phyloP scores from a whole-genome alignment of 1,284 basidiomycete species.

The Malassezia japonica region DNA sequence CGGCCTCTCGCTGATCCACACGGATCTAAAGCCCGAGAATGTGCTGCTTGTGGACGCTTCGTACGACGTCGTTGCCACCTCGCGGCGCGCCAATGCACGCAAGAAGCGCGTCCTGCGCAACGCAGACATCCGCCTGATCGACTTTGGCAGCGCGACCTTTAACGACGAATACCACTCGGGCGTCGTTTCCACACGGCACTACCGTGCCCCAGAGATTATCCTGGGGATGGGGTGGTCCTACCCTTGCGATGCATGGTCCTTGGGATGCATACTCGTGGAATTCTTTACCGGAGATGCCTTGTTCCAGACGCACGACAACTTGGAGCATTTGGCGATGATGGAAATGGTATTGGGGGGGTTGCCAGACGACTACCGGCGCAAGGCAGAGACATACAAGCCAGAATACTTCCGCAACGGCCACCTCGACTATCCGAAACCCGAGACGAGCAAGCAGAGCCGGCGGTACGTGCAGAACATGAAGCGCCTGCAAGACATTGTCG shows the following conservation, averaged over 20 bases:
- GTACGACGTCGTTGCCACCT: constrained; percentile 50
- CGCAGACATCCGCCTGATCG: constrained; percentile 90
- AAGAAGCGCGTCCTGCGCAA: constrained; percentile 59
- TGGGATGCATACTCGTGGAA: constrained; percentile 97
- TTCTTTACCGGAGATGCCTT: constrained; percentile 95
- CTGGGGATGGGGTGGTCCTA: constrained; percentile 91
- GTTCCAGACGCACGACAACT: constrained; percentile 97
- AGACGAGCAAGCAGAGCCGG: constrained; percentile 75
- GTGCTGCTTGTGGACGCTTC: constrained; percentile 86
- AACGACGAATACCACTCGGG: constrained; percentile 96
- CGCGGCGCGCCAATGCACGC: constrained; percentile 32
- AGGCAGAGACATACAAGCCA: constrained; percentile 59
- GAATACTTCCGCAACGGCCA: constrained; percentile 82
- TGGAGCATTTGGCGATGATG: constrained; percentile 99
- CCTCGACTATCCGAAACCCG: constrained; percentile 83
- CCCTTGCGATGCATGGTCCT: constrained; percentile 95
- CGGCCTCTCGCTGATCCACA: constrained; percentile 82
- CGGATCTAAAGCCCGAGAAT: constrained; percentile 78
- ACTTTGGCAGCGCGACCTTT: constrained; percentile 97
- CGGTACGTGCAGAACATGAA: constrained; percentile 86
- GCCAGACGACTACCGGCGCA: constrained; percentile 64
- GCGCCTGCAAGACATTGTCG: constrained; percentile 75
- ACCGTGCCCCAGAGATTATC: constrained; percentile 97
- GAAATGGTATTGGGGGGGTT: constrained; percentile 96
- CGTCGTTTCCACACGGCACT: constrained; percentile 94